Conservation (phyloP, 2,329 filamentous ascomycete species). For the Colletotrichum magnum region DNA sequence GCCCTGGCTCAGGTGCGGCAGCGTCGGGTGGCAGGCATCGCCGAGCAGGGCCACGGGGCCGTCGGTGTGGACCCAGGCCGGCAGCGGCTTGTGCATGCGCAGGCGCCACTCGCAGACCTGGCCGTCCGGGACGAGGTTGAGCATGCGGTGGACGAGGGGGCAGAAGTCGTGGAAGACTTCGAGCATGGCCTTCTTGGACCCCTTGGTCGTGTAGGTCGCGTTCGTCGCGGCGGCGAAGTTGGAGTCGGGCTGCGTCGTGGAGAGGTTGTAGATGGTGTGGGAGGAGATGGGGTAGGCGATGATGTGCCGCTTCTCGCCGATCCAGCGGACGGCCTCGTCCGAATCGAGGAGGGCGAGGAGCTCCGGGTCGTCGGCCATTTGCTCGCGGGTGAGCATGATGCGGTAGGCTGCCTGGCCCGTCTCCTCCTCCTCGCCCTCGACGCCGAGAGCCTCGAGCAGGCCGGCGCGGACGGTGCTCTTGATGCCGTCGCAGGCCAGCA, state of each 20-base stretch:
- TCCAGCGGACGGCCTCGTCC: slow-evolving; percentile 80
- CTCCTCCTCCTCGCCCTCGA: slow-evolving; percentile 71
- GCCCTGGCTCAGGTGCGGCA: slow-evolving; percentile 77
- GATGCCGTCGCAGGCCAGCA: slow-evolving; percentile 70
- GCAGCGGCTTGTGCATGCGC: slow-evolving; percentile 69
- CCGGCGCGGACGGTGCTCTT: slow-evolving; percentile 65
- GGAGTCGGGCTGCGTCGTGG: slow-evolving; percentile 72
- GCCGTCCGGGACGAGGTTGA: slow-evolving; percentile 72
- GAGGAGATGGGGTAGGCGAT: slow-evolving; percentile 82
- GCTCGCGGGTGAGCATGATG: slow-evolving; percentile 79
- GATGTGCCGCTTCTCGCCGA: slow-evolving; percentile 81
- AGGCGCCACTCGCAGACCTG: slow-evolving; percentile 77
- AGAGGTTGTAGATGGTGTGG: slow-evolving; percentile 76
- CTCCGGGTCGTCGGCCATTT: slow-evolving; percentile 77
- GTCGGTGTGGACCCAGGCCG: slow-evolving; percentile 65
- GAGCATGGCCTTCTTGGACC: slow-evolving; percentile 73
- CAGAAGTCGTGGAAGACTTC: slow-evolving; percentile 74
- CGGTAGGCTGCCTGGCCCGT: slow-evolving; percentile 85
- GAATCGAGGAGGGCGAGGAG: slow-evolving; percentile 76
- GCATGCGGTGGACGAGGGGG: slow-evolving; percentile 69
- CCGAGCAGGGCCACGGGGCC: slow-evolving; percentile 71
- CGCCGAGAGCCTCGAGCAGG: slow-evolving; percentile 68
- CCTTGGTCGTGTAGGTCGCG: slow-evolving; percentile 74
- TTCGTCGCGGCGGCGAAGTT: slow-evolving; percentile 71
- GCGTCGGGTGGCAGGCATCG: slow-evolving; percentile 77